Conservation (phyloP, 768 basidiomycete species). For the Trametes villosa region DNA sequence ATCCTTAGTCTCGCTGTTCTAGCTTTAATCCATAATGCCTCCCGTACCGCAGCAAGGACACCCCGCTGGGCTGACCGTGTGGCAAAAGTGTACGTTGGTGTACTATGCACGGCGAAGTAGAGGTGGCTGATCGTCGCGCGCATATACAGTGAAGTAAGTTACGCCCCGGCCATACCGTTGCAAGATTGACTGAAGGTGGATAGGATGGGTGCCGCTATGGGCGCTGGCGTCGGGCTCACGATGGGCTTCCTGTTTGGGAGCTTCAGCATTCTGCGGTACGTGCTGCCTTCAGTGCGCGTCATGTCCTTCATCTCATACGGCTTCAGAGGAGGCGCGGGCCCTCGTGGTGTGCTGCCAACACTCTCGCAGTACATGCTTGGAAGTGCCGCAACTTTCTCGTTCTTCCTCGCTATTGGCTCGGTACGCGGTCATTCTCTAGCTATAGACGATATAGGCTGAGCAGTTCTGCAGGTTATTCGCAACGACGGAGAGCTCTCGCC, state of each 20-base stretch:
- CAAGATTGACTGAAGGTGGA: neutral
- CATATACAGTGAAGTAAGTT: constrained; percentile 35
- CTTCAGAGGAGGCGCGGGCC: constrained; percentile 84
- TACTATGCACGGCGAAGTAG: neutral
- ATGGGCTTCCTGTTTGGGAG: constrained; percentile 98
- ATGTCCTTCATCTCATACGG: neutral
- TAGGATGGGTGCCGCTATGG: constrained; percentile 93
- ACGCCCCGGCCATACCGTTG: neutral
- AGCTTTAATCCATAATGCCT: constrained; percentile 15
- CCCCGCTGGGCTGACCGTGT: constrained; percentile 63
- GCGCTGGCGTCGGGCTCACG: constrained; percentile 91
- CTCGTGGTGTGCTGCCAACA: constrained; percentile 86
- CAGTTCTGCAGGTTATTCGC: constrained; percentile 74
- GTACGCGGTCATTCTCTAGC: constrained; percentile 47
- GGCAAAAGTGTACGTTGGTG: constrained; percentile 68
- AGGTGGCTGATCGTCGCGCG: neutral
- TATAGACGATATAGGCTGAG: neutral
- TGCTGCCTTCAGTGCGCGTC: neutral
- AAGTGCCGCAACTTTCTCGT: constrained; percentile 95
- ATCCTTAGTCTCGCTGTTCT: neutral
- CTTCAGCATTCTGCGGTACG: constrained; percentile 77
- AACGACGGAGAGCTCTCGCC: constrained; percentile 69
- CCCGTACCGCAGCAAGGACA: constrained; percentile 39
- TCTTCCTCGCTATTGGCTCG: constrained; percentile 95
- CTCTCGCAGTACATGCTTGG: constrained; percentile 98